Evolutionary conservation across 768 basidiomycete genomes (phyloP), one percentile per base, ranked within the genome.

Genomic region (Clathrus columnatus): DNA sequence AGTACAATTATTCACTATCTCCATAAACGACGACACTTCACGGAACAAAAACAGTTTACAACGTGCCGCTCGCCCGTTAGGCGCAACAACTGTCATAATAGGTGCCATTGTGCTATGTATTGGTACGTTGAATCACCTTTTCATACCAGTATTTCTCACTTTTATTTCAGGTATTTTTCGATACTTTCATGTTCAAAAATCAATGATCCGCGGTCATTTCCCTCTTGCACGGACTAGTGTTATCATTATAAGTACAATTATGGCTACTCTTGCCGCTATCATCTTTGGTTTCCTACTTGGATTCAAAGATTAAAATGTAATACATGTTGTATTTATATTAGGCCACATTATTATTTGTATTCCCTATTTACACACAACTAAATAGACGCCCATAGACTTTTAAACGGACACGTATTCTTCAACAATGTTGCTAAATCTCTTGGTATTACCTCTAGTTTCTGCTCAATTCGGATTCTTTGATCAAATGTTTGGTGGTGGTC

Each of bases 381-480:
- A n/a, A n/a, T n/a, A n/a, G n/a, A n/a, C n/a, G n/a, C n/a, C n/a
- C n/a, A n/a, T n/a, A n/a, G n/a, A n/a, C n/a, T n/a, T n/a, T n/a
- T n/a, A n/a, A n/a, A n/a, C n/a, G n/a, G n/a, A n/a, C n/a, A n/a
- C n/a, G n/a, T n/a, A n/a, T n/a, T n/a, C n/a, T n/a, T n/a, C n/a
- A n/a, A n/a, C n/a, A n/a, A n/a, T 36, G 36, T n/a, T 36, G 7
- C 36, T 36, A 36, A 11, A 36, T 11, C 62, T 74, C 14, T 55
- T 73, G 10, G 18, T 75, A 18, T 59, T 69, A 16, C 68, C 72
- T 21, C 46, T 72, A 44, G 77, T 67, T 28, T 69, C 71, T 16
- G 84, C 81, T n/a, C 86, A 90, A 62, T 90, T 89, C 67, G 75
- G 80, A 46, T 86, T 88, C 68, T 91, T 91, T 63, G 81, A 85